Percentiles rank a stretch among this genome's conserved stretches.
phyloP scores from a whole-genome alignment of 2,329 filamentous ascomycete species.

The Venturia oleaginea region DNA sequence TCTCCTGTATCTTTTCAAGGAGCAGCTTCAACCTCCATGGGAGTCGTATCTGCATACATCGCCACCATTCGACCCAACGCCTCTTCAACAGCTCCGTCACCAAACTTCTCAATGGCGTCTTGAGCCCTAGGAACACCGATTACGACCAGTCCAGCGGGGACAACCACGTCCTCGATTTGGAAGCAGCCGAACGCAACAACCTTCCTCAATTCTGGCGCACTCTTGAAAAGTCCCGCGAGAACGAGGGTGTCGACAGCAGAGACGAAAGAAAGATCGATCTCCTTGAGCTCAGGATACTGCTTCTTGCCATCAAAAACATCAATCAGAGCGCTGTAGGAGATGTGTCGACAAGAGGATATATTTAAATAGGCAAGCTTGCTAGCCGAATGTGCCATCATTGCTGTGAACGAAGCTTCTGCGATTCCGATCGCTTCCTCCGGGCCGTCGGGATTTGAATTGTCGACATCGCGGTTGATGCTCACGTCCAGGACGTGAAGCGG shows the following conservation, averaged over 20 bases:
- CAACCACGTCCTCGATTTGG: slow-evolving; percentile 43
- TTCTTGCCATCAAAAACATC: slow-evolving; percentile 56
- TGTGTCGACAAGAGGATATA: slow-evolving; percentile 77
- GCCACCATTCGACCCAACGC: slow-evolving; percentile 8
- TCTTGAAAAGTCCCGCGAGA: slow-evolving; percentile 53
- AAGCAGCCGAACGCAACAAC: slow-evolving; percentile 56
- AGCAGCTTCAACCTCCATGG: slow-evolving; percentile 5
- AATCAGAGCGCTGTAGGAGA: slow-evolving; percentile 62
- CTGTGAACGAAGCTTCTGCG: slow-evolving; percentile 64
- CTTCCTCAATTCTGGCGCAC: slow-evolving; percentile 50
- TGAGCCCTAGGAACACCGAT: slow-evolving; percentile 52
- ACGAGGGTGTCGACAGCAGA: slow-evolving; percentile 57
- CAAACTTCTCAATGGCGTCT: slow-evolving; percentile 46
- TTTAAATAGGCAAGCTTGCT: slow-evolving; percentile 56
- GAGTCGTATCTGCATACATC: not conserved
- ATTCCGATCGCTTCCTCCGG: slow-evolving; percentile 57
- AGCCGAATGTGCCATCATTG: slow-evolving; percentile 79
- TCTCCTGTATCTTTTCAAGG: not conserved
- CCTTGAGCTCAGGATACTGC: slow-evolving; percentile 57
- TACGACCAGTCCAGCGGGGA: slow-evolving; percentile 49
- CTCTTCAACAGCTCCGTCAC: slow-evolving; percentile 17
- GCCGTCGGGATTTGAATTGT: slow-evolving; percentile 59
- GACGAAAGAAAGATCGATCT: slow-evolving; percentile 72
- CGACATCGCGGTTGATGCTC: slow-evolving; percentile 66
- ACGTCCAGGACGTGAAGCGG: slow-evolving; percentile 64